These are phyloP conservation scores for Lodderomyces orthopsilosis DNA, from an alignment of 1,139 yeast genomes.

Conservation along the genomic window DNA sequence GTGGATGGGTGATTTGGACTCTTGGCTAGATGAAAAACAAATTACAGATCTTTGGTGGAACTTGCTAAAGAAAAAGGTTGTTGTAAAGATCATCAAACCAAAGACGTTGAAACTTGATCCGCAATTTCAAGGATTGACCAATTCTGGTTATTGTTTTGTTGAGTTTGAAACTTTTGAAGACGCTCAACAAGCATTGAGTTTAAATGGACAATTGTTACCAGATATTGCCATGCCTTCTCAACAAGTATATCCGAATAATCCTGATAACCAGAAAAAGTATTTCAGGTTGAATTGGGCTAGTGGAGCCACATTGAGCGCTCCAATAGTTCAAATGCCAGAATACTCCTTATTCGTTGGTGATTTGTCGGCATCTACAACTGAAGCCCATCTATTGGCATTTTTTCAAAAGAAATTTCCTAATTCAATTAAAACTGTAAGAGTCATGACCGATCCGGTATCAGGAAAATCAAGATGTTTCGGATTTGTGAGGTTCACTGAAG, in stretches of 20 bases:
- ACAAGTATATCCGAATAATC: constrained; percentile 40
- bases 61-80: constrained; percentile 37
- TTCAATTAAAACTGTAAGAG: constrained; percentile 65
- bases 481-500: constrained; percentile 66
- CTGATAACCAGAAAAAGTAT: constrained; percentile 55
- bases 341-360: constrained; percentile 77
- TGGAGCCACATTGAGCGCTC: constrained; percentile 57
- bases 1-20: constrained; percentile 84
- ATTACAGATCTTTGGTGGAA: constrained; percentile 61
- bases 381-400: constrained; percentile 63
- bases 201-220: constrained; percentile 66
- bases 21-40: constrained; percentile 63
- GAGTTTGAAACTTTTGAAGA: constrained; percentile 63
- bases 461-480: constrained; percentile 78
- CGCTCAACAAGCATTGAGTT: constrained; percentile 61
- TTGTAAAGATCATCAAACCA: constrained; percentile 55
- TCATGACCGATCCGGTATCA: constrained; percentile 72
- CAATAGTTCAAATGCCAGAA: constrained; percentile 51
- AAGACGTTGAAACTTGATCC: constrained; percentile 26
- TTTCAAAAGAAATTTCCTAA: constrained; percentile 61
- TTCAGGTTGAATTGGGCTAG: constrained; percentile 76
- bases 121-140: constrained; percentile 34
- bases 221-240: constrained; percentile 50
- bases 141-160: constrained; percentile 73
- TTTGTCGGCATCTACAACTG: constrained; percentile 69